Percentiles rank a stretch among this genome's conserved stretches.
phyloP scores from a whole-genome alignment of 1,139 yeast genomes.

The Arxiozyma bovina region DNA sequence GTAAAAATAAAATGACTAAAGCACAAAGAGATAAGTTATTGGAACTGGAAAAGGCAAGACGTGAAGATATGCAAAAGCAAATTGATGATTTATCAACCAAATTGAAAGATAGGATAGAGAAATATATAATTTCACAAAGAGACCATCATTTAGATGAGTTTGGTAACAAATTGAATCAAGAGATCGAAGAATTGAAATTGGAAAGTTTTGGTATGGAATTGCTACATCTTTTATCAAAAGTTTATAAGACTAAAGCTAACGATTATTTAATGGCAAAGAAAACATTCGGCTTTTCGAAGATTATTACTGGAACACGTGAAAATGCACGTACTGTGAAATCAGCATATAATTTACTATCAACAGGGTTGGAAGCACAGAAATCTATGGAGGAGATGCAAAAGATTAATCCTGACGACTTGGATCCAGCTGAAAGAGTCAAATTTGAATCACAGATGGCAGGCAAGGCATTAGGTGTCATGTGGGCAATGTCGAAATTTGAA shows the following conservation, averaged over 20 bases:
- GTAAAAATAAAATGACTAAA: slow-evolving; percentile 33
- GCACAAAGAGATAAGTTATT: slow-evolving; percentile 49
- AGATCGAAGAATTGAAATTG: slow-evolving; percentile 65
- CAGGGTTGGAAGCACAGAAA: slow-evolving; percentile 68
- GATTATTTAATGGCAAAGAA: slow-evolving; percentile 50
- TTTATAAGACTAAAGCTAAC: slow-evolving; percentile 52
- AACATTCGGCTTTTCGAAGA: slow-evolving; percentile 56
- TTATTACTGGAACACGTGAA: slow-evolving; percentile 63
- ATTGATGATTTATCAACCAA: slow-evolving; percentile 44
- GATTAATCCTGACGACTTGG: slow-evolving; percentile 44
- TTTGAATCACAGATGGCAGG: slow-evolving; percentile 62
- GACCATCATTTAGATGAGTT: slow-evolving; percentile 34
- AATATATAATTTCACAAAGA: slow-evolving; percentile 28
- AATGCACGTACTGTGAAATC: slow-evolving; percentile 65
- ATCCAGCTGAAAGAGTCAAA: slow-evolving; percentile 48
- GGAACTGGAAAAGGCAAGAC: slow-evolving; percentile 47
- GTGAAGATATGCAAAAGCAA: slow-evolving; percentile 45
- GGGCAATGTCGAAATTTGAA: slow-evolving; percentile 74
- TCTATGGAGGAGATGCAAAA: slow-evolving; percentile 62
- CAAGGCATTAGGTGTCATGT: slow-evolving; percentile 64
- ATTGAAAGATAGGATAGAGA: slow-evolving; percentile 38
- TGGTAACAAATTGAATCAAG: slow-evolving; percentile 40
- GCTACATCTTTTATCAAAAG: slow-evolving; percentile 60
- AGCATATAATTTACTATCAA: slow-evolving; percentile 55
- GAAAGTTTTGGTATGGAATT: slow-evolving; percentile 77